Conservation (phyloP, 306 rosid species). For the Malus fusca region DNA sequence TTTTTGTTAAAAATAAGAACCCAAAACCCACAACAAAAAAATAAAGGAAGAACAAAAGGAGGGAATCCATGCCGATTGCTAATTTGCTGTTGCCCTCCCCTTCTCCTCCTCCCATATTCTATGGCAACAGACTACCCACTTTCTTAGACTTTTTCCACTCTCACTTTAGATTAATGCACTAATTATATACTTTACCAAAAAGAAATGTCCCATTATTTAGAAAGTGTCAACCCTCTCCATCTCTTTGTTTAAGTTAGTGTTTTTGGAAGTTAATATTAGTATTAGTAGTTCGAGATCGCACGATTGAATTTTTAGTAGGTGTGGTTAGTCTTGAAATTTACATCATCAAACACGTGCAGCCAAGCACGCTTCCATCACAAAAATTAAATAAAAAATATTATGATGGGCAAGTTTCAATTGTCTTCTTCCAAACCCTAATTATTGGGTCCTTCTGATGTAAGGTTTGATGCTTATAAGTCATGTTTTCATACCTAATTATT, state of each 20-base stretch:
- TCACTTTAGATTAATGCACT: conserved; percentile 20
- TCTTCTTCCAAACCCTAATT: not conserved
- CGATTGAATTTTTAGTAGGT: conserved; percentile 10
- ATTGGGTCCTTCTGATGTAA: conserved; percentile 4
- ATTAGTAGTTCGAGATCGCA: conserved; percentile 30
- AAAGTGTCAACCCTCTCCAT: conserved; percentile 25
- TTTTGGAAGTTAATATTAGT: not conserved
- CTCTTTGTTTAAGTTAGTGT: conserved; percentile 7
- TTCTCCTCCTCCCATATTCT: conserved; percentile 15
- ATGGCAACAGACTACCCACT: conserved; percentile 42
- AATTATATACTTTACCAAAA: conserved; percentile 17
- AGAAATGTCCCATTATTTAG: conserved; percentile 21
- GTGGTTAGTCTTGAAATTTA: conserved; percentile 6
- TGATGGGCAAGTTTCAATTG: conserved; percentile 15
- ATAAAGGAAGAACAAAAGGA: conserved; percentile 29
- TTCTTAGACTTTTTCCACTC: conserved; percentile 46
- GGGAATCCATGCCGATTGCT: conserved; percentile 25
- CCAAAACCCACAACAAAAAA: conserved; percentile 9
- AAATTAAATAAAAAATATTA: not conserved
- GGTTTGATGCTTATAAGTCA: not conserved
- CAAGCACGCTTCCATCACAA: conserved; percentile 19
- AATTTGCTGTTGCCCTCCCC: conserved; percentile 13
- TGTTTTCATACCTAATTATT: not conserved
- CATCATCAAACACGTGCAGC: conserved; percentile 43
- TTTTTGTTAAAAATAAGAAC: conserved; percentile 18